Base-by-base conservation (phyloP, 441 rosid species). In the Arabidopsis hybrid region DNA sequence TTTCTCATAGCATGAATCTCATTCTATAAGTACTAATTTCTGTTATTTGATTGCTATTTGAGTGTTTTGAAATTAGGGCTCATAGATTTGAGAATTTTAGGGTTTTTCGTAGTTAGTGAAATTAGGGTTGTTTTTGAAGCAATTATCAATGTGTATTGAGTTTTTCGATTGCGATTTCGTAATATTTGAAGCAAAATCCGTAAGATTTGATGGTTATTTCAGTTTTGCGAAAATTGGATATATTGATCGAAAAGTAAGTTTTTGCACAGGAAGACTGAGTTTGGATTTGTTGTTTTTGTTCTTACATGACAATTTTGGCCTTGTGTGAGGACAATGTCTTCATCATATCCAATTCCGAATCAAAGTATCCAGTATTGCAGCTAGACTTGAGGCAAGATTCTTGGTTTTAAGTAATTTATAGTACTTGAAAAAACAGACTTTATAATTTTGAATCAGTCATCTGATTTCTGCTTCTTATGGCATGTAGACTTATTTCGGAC, bases 301-400 rank as follows among this genome's bases (percentile, higher is more conserved):
- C 72, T 74, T 59, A 35, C n/a, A 12, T 61, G 45, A 50, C 31
- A 39, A 57, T 50, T 72, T 74, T 67, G 51, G 50, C 80, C 57
- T 45, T 79, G 43, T 75, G 18, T 42, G 89, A 93, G 97, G 92
- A 93, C 76, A 93, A 93, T 78, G 91, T 93, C 74, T 93, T 93
- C 82, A 91, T 93, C 74, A 93, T 93, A 61, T 93, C 98, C 59
- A 93, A 91, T 81, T 82, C 88, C 77, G 91, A 91, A 80, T 93
- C 98, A 9, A 93, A 91, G 74, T 91, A 86, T 83, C 98, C 94
- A 60, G 85, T 91, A 74, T 80, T 93, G 57, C 97, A 91, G 78
- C 85, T 93, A 71, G 95, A 93, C 82, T 75, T 93, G 79, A 88
- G 97, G 98, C 82, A 67, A 66, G 84, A 40, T 75, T 65, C 57